Conservation (phyloP, 2,329 filamentous ascomycete species). For the Aureobasidium sp. region DNA sequence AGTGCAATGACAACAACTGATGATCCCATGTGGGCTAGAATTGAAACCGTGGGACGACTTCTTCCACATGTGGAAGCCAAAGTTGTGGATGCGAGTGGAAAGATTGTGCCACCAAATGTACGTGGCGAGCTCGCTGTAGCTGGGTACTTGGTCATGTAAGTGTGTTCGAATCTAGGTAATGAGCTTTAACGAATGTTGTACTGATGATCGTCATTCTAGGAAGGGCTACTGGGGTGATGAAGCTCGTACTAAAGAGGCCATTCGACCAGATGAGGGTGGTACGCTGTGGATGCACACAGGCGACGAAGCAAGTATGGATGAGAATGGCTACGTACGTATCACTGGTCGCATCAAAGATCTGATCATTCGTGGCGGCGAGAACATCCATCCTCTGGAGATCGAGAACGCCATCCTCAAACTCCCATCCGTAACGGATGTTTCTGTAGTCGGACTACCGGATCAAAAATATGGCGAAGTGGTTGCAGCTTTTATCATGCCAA, state of each 20-base stretch:
- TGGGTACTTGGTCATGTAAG: constrained; percentile 74
- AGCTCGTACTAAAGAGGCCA: constrained; percentile 58
- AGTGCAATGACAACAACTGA: constrained; percentile 68
- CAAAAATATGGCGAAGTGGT: constrained; percentile 79
- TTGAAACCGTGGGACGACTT: constrained; percentile 66
- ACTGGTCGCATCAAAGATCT: constrained; percentile 91
- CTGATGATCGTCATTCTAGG: background rate
- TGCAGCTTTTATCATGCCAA: constrained; percentile 66
- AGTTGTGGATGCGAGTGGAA: constrained; percentile 59
- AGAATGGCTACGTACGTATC: constrained; percentile 74
- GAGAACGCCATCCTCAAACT: constrained; percentile 50
- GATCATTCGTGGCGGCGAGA: constrained; percentile 91
- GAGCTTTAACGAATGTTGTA: background rate
- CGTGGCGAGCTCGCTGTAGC: constrained; percentile 73
- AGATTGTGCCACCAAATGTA: constrained; percentile 54
- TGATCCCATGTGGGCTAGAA: constrained; percentile 65
- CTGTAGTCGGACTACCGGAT: constrained; percentile 77
- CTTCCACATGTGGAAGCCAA: constrained; percentile 76
- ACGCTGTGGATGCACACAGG: constrained; percentile 83
- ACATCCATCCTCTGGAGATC: constrained; percentile 88
- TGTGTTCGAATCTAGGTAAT: background rate
- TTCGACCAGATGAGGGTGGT: constrained; percentile 48
- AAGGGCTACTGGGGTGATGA: constrained; percentile 79
- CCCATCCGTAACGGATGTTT: constrained; percentile 35
- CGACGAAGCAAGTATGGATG: constrained; percentile 82